These are phyloP conservation scores for Zygotorulaspora chibaensis DNA, from an alignment of 805 yeast genomes.

Conservation along the genomic window DNA sequence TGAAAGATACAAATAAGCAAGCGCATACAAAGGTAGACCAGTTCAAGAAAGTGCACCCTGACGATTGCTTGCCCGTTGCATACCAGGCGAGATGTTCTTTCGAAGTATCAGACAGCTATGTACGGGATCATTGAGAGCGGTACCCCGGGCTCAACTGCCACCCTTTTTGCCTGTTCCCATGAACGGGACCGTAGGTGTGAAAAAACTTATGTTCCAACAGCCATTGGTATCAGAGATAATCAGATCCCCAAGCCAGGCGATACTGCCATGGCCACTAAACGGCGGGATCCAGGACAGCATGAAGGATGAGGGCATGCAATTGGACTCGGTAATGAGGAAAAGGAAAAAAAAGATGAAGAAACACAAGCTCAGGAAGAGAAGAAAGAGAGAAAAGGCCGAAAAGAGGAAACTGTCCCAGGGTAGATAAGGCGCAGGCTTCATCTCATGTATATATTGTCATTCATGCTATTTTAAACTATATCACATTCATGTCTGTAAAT, in stretches of 20 bases:
- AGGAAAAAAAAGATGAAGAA: constrained; percentile 96
- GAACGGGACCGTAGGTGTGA: not conserved
- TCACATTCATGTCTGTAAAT: not conserved
- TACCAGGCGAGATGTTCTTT: constrained; percentile 8
- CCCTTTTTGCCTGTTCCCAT: constrained; percentile 1
- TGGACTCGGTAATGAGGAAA: constrained; percentile 74
- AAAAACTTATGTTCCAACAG: not conserved
- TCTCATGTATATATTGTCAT: constrained; percentile 9
- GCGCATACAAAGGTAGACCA: no score
- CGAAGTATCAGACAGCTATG: constrained; percentile 10
- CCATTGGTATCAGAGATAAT: not conserved
- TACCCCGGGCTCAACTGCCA: not conserved
- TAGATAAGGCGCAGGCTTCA: constrained; percentile 16
- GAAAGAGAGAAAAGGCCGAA: constrained; percentile 84
- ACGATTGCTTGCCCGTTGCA: not conserved
- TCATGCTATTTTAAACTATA: not conserved
- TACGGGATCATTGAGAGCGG: constrained; percentile 3
- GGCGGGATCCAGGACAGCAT: not conserved
- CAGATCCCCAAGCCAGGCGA: not conserved
- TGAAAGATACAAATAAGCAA: no score
- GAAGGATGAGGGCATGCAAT: constrained; percentile 27
- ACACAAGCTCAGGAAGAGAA: constrained; percentile 94
- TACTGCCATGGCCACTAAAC: constrained; percentile 1
- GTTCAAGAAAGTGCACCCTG: no score
- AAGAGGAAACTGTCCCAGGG: constrained; percentile 60